These are phyloP conservation scores for Aspergillus hortae DNA, from an alignment of 2,329 filamentous ascomycete species.

Conservation along the genomic window DNA sequence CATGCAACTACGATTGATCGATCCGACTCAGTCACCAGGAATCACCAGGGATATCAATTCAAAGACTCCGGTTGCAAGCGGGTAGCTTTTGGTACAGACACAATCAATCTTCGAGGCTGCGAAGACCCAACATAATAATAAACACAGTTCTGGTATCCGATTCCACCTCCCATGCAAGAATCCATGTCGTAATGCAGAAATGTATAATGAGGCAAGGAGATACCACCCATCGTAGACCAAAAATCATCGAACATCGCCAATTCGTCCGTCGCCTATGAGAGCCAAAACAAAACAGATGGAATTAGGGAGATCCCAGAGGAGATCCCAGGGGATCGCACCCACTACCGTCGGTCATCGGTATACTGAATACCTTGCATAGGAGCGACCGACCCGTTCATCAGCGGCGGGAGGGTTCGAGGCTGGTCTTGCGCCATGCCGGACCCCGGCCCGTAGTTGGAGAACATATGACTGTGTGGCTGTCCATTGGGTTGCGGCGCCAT, in stretches of 20 bases:
- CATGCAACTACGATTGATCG: too few relatives aligned
- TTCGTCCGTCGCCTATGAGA: not conserved
- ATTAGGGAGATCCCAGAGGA: not conserved
- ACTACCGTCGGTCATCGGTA: slow-evolving; percentile 44
- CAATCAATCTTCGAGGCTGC: not conserved
- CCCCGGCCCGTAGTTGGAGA: slow-evolving; percentile 26
- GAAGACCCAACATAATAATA: not conserved
- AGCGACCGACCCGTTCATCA: slow-evolving; percentile 43
- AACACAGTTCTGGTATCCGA: not conserved
- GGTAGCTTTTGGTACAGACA: not conserved
- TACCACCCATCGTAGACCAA: not conserved
- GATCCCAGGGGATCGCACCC: not conserved
- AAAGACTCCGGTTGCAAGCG: too few relatives aligned
- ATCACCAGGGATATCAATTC: too few relatives aligned
- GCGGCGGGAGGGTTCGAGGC: slow-evolving; percentile 45
- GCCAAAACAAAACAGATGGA: not conserved
- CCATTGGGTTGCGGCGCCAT: slow-evolving; percentile 34
- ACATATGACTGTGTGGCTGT: slow-evolving; percentile 28
- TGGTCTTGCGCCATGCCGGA: slow-evolving; percentile 36
- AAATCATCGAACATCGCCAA: not conserved
- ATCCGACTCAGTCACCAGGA: too few relatives aligned
- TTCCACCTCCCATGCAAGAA: not conserved
- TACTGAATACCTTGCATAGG: slow-evolving; percentile 52
- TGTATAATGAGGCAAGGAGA: slow-evolving; percentile 4
- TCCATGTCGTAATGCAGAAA: slow-evolving; percentile 9